These are phyloP conservation scores for Prunus armeniaca DNA, from an alignment of 306 rosid species.

Conservation along the genomic window DNA sequence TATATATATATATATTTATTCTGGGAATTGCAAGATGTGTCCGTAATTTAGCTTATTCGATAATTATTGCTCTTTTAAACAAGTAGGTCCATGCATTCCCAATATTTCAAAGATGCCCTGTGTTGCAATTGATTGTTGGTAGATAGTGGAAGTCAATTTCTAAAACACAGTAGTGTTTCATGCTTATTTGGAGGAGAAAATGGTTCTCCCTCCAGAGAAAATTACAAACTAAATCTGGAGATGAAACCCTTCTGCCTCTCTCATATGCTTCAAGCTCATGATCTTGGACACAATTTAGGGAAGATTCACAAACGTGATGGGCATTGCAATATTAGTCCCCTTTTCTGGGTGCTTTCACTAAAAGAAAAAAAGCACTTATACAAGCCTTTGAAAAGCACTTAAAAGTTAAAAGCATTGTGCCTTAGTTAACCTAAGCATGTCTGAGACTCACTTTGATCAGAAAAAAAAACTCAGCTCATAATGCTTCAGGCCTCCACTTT, in stretches of 20 bases:
- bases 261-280: neutral
- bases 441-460: too few species aligned
- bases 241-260: neutral
- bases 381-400: neutral
- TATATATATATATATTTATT: too few species aligned
- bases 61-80: neutral
- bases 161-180: neutral
- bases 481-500: too few species aligned
- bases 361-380: neutral
- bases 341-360: neutral
- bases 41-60: neutral
- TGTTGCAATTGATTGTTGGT: slow-evolving; percentile 25
- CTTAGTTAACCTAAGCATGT: too few species aligned
- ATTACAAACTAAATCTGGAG: neutral
- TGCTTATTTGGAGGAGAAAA: neutral
- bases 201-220: neutral
- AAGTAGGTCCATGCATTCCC: slow-evolving; percentile 8
- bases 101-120: slow-evolving; percentile 42
- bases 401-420: too few species aligned
- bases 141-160: slow-evolving; percentile 18
- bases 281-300: slow-evolving; percentile 16
- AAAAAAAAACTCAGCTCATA: too few species aligned
- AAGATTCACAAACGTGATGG: slow-evolving; percentile 7
- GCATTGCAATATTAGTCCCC: neutral
- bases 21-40: neutral